Base-by-base conservation (phyloP, 2,329 filamentous ascomycete species). In the Dactylellina parvicollis region DNA sequence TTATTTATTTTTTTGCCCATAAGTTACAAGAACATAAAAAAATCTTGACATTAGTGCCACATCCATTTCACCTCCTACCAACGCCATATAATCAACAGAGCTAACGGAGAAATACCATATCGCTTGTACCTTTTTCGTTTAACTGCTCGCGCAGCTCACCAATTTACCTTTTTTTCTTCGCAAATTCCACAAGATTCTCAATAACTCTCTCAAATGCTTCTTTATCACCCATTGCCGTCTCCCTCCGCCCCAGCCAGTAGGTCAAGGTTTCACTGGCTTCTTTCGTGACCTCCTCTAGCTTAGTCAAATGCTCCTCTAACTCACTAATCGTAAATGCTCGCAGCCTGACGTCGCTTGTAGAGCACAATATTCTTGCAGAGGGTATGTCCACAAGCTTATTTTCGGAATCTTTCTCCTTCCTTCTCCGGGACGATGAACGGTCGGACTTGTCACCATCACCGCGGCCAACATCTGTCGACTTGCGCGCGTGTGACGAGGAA, bases 401-500 rank as follows among this genome's bases (percentile, higher is more conserved):
- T 28, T 73, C 57, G 16, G 61, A 69, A 5, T 75, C 73, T 32
- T 75, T 73, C n/a, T 74, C 83, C 84, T 74, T 76, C 28, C 76
- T 74, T 22, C 73, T 65, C 82, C 82, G 75, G 81, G 75, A 64
- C n/a, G 75, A 52, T 52, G 69, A 75, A 81, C 76, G 82, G 84
- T 7, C 81, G 80, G 24, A 75, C 59, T 16, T 67, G 16, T 69
- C 67, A 12, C 44, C 55, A n/a, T 75, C 50, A 14, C 70, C 40
- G 1, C 66, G 67, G 18, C 59, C 57, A 9, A 59, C 47, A 20
- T 71, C 67, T 8, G 75, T 71, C 14, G 71, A 75, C 10, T 76
- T 71, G 20, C 75, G 69, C 20, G 64, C 65, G 49, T 38, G 80
- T 74, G 73, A 80, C 77, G 76, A 89, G 4, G 93, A 96, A 0